A percentile compares a stretch with the other conserved stretches of the same genome.
These are phyloP conservation scores for Arthrobotrys entomopaga DNA, from an alignment of 2,329 filamentous ascomycete genomes.

Conservation along the genomic window DNA sequence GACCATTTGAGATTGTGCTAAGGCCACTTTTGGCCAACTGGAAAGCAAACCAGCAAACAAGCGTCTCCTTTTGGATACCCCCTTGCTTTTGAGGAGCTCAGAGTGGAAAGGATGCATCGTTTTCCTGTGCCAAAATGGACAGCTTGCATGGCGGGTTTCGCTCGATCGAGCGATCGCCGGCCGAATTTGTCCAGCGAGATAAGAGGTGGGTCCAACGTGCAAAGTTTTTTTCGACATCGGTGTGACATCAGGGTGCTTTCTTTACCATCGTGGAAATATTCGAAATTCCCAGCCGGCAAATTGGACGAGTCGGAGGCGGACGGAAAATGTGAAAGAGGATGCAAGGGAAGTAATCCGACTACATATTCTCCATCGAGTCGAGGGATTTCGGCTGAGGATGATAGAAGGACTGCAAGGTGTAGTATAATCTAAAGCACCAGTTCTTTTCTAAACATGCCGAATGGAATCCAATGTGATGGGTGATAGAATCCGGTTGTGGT, in stretches of 20 bases:
- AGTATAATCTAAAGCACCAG: no score
- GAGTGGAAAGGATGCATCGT: slow-evolving; percentile 32
- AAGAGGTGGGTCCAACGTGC: slow-evolving; percentile 1
- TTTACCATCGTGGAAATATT: not conserved
- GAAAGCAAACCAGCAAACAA: slow-evolving; percentile 29
- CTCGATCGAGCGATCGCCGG: slow-evolving; percentile 45
- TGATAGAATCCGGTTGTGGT: no score
- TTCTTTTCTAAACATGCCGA: no score
- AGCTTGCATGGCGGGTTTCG: slow-evolving; percentile 7
- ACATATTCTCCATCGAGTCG: no score
- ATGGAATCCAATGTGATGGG: no score
- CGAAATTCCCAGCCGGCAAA: no score
- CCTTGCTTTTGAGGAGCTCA: slow-evolving; percentile 7
- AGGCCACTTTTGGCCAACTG: slow-evolving; percentile 33
- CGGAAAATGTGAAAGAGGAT: no score
- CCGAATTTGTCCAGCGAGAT: slow-evolving; percentile 33
- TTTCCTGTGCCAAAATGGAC: slow-evolving; percentile 40
- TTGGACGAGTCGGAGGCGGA: no score
- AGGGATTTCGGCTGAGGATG: no score
- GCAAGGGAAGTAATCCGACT: no score
- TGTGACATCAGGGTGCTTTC: not conserved
- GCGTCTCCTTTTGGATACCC: slow-evolving; percentile 36
- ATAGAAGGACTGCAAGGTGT: no score
- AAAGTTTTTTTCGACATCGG: not conserved
- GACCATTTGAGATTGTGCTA: slow-evolving; percentile 41